Evolutionary conservation across 192 early-diverging fungal genomes (phyloP), one percentile per base, ranked within the genome.

Genomic region (Podochytrium sp.): DNA sequence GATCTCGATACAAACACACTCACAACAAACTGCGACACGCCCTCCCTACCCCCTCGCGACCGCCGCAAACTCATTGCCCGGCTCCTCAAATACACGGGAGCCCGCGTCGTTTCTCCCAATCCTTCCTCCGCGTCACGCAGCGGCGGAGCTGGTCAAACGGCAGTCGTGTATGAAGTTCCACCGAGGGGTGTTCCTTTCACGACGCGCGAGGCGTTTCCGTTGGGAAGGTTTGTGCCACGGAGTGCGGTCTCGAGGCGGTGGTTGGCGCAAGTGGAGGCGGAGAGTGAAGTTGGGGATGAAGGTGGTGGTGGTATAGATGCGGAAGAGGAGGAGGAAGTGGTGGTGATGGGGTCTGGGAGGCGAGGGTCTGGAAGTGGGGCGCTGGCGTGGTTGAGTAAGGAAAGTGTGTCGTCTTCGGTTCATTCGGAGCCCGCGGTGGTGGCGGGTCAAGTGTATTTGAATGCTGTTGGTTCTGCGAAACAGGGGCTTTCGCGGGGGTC

Each of bases 1-100:
- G 90, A 93, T 73, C 73, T 93, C 41, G 92, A 93, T 71, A 90
- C 83, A 47, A 86, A 92, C 68, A 80, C 73, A 0, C 78, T 92
- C 34, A 65, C 84, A 30, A 77, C 86, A 33, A 51, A 69, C 52
- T 33, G 12, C 14, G 7, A 6, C 10, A 74, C 77, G 6, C 76
- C 78, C 30, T 52, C 71, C 34, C 67, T 93, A 38, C 92, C 92
- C 25, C 60, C 77, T 7, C 82, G 85, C 7, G 89, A 90, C 57
- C 77, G 90, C 60, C 78, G 86, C 55, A 93, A 93, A 61, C 82
- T 93, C 5, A 53, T 90, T 2, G 61, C 75, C 32, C 81, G 84
- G 0, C 74, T 93, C 38, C 86, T 91, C 40, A 83, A 83, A 55
- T 85, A 87, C 76, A 83, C 82, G 41, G 83, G 83, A 1, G 40